Percentiles rank a stretch among this genome's conserved stretches.
phyloP scores from a whole-genome alignment of 192 early-diverging fungal species.

The Phycomyces blakesleeanus region DNA sequence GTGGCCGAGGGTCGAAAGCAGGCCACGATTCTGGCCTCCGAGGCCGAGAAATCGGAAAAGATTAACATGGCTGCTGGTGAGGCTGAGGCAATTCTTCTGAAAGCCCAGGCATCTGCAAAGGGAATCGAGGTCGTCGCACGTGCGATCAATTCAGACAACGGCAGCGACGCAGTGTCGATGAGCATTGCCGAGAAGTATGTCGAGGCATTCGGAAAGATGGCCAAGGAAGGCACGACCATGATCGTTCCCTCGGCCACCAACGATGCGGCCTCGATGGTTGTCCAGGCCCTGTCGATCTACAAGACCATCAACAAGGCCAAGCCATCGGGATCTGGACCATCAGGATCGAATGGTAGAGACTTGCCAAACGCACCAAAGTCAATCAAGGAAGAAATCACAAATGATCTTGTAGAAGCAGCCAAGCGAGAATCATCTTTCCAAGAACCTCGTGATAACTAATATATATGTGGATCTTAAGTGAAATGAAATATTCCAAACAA shows the following conservation, averaged over 20 bases:
- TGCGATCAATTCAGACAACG: constrained; percentile 65
- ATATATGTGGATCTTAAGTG: constrained; percentile 4
- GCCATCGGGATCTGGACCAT: too few species aligned
- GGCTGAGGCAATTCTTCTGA: constrained; percentile 82
- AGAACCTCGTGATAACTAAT: constrained; percentile 12
- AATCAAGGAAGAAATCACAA: constrained; percentile 29
- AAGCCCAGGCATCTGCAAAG: constrained; percentile 76
- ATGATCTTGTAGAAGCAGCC: constrained; percentile 26
- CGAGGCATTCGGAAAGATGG: constrained; percentile 86
- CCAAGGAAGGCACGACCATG: constrained; percentile 89
- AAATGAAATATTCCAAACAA: constrained; percentile 6
- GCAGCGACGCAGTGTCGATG: constrained; percentile 82
- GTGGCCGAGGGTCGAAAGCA: constrained; percentile 95
- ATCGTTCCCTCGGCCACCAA: constrained; percentile 81
- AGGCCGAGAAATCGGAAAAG: constrained; percentile 85
- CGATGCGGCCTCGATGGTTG: constrained; percentile 86
- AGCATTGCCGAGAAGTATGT: constrained; percentile 96
- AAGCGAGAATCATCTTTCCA: constrained; percentile 13
- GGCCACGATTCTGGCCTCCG: constrained; percentile 88
- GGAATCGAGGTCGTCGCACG: constrained; percentile 78
- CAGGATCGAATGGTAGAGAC: too few species aligned
- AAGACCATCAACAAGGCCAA: constrained; percentile 47
- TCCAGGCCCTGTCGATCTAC: constrained; percentile 63
- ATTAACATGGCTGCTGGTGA: constrained; percentile 90
- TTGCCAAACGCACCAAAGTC: neutral